phyloP scores from a whole-genome alignment of 2,329 filamentous ascomycete genomes.

The Colletotrichum gigasporum region DNA sequence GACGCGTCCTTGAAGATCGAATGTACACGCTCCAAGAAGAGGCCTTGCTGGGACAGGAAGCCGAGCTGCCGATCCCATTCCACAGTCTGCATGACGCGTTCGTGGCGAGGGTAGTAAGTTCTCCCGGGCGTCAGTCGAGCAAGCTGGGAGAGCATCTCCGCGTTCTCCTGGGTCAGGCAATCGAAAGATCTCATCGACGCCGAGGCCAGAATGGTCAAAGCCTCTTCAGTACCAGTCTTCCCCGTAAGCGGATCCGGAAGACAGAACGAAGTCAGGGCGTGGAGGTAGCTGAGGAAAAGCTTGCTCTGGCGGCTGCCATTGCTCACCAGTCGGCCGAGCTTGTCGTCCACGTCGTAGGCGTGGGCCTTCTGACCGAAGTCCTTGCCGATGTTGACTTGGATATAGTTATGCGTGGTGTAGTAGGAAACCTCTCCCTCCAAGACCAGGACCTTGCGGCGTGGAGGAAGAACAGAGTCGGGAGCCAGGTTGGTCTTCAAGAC shows the following conservation, averaged over 20 bases:
- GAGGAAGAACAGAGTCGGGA: constrained; percentile 49
- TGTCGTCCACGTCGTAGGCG: constrained; percentile 57
- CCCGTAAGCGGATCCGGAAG: constrained; percentile 58
- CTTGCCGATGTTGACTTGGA: constrained; percentile 45
- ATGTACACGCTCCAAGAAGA: constrained; percentile 47
- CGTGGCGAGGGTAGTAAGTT: constrained; percentile 53
- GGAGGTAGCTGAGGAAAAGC: constrained; percentile 60
- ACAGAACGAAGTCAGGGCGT: constrained; percentile 63
- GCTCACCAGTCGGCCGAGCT: constrained; percentile 59
- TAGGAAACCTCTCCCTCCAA: constrained; percentile 16
- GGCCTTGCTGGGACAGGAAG: constrained; percentile 54
- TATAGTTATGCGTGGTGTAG: constrained; percentile 38
- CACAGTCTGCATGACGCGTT: constrained; percentile 56
- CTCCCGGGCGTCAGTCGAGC: constrained; percentile 52
- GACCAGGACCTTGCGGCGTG: constrained; percentile 41
- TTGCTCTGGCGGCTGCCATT: constrained; percentile 61
- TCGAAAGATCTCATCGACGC: constrained; percentile 59
- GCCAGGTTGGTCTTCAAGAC: constrained; percentile 46
- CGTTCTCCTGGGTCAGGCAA: constrained; percentile 45
- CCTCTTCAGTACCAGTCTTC: constrained; percentile 64
- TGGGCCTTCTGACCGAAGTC: constrained; percentile 41
- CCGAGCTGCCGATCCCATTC: constrained; percentile 50
- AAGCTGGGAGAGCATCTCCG: constrained; percentile 47
- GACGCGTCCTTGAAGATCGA: constrained; percentile 44
- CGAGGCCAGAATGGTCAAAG: constrained; percentile 57